Evolutionary conservation across 169 alveolate genomes (phyloP).

Genomic region (Plasmodium berghei): DNA sequence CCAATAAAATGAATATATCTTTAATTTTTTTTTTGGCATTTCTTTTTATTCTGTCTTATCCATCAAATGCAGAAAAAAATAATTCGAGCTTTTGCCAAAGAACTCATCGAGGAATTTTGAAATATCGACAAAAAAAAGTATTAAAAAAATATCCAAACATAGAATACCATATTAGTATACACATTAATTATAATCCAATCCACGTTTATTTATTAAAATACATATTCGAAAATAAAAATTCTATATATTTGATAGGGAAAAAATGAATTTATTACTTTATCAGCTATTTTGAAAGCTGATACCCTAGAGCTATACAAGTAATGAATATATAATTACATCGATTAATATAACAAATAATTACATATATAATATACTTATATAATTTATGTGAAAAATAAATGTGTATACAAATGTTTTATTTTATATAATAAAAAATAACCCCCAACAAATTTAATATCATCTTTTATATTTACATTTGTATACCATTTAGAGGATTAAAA

Average conservation of each 20-base stretch:
- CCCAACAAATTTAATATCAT: no score
- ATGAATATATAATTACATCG: no score
- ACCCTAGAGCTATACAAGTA: slow-evolving; percentile 52
- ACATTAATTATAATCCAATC: no score
- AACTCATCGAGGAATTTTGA: slow-evolving; percentile 61
- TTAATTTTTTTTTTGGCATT: slow-evolving; percentile 10
- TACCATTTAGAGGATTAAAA: slow-evolving; percentile 38
- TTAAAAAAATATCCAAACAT: neutral
- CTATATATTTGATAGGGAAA: slow-evolving; percentile 13
- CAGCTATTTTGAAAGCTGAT: slow-evolving; percentile 42
- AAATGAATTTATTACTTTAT: slow-evolving; percentile 45
- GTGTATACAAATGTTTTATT: no score
- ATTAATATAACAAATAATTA: no score
- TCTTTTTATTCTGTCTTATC: slow-evolving; percentile 13
- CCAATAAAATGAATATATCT: slow-evolving; percentile 30
- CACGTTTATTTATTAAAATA: no score
- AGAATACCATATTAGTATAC: neutral
- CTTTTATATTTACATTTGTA: no score
- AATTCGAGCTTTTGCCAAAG: slow-evolving; percentile 30
- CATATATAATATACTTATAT: no score
- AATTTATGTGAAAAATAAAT: no score
- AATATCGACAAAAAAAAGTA: slow-evolving; percentile 68
- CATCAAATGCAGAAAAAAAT: slow-evolving; percentile 26
- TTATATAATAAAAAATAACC: no score
- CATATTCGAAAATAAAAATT: no score